phyloP scores from a whole-genome alignment of 805 yeast species.

The Lachancea fermentati region DNA sequence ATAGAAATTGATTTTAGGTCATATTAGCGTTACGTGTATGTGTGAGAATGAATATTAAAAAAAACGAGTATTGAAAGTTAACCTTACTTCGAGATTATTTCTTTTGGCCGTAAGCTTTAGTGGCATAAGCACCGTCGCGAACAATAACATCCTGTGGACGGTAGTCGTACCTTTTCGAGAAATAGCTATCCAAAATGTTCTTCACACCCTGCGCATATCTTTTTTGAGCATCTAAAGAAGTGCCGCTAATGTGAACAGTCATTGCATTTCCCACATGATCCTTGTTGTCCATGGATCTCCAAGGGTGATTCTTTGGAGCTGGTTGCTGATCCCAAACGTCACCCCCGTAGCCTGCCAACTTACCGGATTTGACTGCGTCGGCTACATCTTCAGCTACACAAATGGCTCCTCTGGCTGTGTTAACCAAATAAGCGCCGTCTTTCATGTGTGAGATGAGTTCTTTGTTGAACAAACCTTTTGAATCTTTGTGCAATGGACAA shows the following conservation, averaged over 20 bases:
- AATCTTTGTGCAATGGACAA: slow-evolving; percentile 68
- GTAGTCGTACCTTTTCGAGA: slow-evolving; percentile 63
- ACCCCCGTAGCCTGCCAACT: slow-evolving; percentile 75
- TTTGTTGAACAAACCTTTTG: slow-evolving; percentile 63
- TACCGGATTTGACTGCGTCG: slow-evolving; percentile 63
- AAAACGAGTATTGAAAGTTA: too few relatives aligned
- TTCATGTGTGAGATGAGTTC: slow-evolving; percentile 62
- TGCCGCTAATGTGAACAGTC: too few relatives aligned
- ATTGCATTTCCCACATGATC: slow-evolving; percentile 75
- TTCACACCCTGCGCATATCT: slow-evolving; percentile 69
- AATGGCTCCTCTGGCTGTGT: slow-evolving; percentile 82
- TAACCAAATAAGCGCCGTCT: too few relatives aligned
- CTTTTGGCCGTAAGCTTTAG: slow-evolving; percentile 56
- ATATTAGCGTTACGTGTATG: too few relatives aligned
- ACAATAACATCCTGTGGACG: slow-evolving; percentile 72
- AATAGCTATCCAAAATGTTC: slow-evolving; percentile 57
- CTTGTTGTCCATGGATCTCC: slow-evolving; percentile 64
- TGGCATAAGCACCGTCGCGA: slow-evolving; percentile 59
- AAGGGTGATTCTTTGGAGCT: slow-evolving; percentile 69
- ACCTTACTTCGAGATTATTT: too few relatives aligned
- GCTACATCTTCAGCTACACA: slow-evolving; percentile 69
- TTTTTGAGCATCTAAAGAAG: slow-evolving; percentile 73
- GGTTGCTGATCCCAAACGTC: slow-evolving; percentile 88
- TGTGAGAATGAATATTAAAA: too few relatives aligned
- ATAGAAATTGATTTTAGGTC: too few relatives aligned